A percentile compares a stretch with the other conserved stretches of the same genome.
These are phyloP conservation scores for Diaporthe capsici DNA, from an alignment of 2,329 filamentous ascomycete genomes.

Conservation along the genomic window DNA sequence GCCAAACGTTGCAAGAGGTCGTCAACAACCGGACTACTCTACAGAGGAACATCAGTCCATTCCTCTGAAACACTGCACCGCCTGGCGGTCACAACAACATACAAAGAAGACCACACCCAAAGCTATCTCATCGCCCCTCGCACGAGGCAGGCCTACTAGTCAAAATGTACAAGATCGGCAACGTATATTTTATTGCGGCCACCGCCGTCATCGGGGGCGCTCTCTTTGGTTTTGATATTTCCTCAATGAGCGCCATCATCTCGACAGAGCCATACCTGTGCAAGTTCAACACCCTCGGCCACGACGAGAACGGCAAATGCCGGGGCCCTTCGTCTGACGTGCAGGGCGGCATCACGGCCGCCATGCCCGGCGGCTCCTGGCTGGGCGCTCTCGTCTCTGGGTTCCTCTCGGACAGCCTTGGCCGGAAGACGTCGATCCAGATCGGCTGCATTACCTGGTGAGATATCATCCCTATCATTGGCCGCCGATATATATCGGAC, in stretches of 20 bases:
- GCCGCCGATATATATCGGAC: too few relatives aligned
- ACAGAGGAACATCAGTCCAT: not conserved
- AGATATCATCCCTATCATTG: constrained; percentile 43
- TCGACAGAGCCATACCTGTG: constrained; percentile 58
- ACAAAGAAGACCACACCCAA: not conserved
- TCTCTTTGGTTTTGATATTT: constrained; percentile 43
- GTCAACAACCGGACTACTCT: not conserved
- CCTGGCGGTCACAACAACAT: constrained; percentile 1
- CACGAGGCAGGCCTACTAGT: not conserved
- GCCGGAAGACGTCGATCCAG: constrained; percentile 64
- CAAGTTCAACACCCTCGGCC: constrained; percentile 57
- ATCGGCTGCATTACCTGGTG: constrained; percentile 65
- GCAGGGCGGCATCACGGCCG: constrained; percentile 76
- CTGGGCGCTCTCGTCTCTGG: constrained; percentile 74
- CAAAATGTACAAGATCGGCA: constrained; percentile 48
- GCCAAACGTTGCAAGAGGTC: not conserved
- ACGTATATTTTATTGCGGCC: constrained; percentile 60
- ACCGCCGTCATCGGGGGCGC: constrained; percentile 50
- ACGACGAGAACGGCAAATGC: constrained; percentile 56
- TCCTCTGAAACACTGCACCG: not conserved
- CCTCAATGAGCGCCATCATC: constrained; percentile 62
- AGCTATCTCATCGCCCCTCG: not conserved
- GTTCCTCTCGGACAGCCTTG: constrained; percentile 68
- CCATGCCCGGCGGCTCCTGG: constrained; percentile 81
- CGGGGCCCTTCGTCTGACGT: constrained; percentile 64